phyloP scores from a whole-genome alignment of 768 basidiomycete species.

The Lactarius vividus region DNA sequence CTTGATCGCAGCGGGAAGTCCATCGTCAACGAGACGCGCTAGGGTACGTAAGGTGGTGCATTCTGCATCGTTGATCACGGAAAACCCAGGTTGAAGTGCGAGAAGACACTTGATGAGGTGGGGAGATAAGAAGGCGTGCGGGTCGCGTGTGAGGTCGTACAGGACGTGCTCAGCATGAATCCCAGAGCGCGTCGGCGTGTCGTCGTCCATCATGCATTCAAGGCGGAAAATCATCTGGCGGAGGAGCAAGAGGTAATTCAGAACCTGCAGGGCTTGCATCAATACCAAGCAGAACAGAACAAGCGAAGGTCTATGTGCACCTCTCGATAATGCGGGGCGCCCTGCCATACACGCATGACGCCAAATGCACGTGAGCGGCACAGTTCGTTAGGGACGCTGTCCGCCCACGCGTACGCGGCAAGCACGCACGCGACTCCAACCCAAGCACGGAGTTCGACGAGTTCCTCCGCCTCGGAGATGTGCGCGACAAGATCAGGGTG shows the following conservation, averaged over 20 bases:
- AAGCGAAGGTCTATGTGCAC: constrained; percentile 37
- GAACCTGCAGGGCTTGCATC: constrained; percentile 46
- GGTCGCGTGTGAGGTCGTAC: constrained; percentile 56
- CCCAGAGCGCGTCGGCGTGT: constrained; percentile 59
- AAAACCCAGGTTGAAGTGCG: constrained; percentile 56
- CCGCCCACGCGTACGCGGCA: constrained; percentile 76
- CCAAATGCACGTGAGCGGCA: constrained; percentile 65
- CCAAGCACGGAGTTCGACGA: constrained; percentile 64
- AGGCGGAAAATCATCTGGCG: constrained; percentile 71
- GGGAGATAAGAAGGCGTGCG: constrained; percentile 54
- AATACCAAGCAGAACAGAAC: background rate
- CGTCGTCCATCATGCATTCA: constrained; percentile 67
- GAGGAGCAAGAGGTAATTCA: constrained; percentile 68
- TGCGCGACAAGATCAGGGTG: constrained; percentile 50
- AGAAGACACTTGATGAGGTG: constrained; percentile 60
- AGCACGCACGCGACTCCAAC: constrained; percentile 66
- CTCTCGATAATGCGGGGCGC: constrained; percentile 67
- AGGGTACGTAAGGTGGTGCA: constrained; percentile 56
- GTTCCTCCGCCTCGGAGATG: constrained; percentile 32
- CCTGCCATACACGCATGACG: constrained; percentile 64
- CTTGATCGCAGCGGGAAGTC: constrained; percentile 59
- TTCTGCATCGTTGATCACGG: constrained; percentile 60
- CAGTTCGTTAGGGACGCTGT: constrained; percentile 62
- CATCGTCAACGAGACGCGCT: constrained; percentile 67
- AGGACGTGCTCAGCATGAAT: constrained; percentile 70